phyloP scores from a whole-genome alignment of 805 yeast species.

The Kuraishia ogatae region DNA sequence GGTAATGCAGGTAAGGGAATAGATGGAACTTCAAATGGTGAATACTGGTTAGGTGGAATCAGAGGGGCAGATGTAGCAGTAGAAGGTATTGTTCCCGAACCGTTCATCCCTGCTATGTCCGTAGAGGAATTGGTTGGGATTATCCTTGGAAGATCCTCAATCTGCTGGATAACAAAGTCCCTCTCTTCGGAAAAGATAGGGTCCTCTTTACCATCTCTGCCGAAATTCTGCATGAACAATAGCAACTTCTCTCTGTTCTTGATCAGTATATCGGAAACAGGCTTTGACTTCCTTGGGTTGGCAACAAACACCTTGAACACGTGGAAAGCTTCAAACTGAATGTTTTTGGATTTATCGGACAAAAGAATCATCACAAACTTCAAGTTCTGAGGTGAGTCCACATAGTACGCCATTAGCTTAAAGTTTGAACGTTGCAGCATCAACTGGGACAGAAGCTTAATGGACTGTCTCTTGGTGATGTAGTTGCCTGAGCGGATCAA shows the following conservation, averaged over 20 bases:
- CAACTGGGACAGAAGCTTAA: conserved; percentile 64
- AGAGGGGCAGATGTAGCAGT: no score
- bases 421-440: conserved; percentile 67
- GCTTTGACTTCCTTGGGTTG: conserved; percentile 81
- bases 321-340: conserved; percentile 87
- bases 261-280: conserved; percentile 69
- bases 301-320: conserved; percentile 95
- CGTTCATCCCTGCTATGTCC: not conserved
- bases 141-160: conserved; percentile 64
- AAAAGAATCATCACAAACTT: conserved; percentile 80
- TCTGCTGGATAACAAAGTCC: conserved; percentile 68
- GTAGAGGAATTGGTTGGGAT: conserved; percentile 7
- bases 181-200: conserved; percentile 67
- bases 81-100: not conserved
- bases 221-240: conserved; percentile 58
- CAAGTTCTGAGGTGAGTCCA: conserved; percentile 72
- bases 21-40: no score
- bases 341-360: conserved; percentile 82
- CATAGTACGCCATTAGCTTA: conserved; percentile 64
- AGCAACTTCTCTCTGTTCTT: conserved; percentile 78
- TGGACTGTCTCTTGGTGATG: conserved; percentile 87
- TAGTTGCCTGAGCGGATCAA: conserved; percentile 73
- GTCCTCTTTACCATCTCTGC: conserved; percentile 54
- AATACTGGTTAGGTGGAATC: no score
- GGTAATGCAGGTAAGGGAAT: no score